Evolutionary conservation across 768 basidiomycete genomes (phyloP), one percentile per base, ranked within the genome.

Genomic region (Pleurotus tuber-regium): DNA sequence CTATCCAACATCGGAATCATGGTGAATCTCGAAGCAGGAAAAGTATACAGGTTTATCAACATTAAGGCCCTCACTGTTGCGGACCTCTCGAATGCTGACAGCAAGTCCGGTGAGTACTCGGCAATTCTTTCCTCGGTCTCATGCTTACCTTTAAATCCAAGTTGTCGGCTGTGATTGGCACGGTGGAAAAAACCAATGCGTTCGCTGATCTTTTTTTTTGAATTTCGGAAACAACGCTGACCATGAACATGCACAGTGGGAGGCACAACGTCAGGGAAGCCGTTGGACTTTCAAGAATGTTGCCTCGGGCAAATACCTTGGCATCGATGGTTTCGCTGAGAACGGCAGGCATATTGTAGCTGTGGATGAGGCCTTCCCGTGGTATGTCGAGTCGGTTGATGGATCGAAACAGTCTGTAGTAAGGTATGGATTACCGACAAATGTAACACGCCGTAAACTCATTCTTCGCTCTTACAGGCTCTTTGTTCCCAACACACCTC

Each of bases 31-130:
- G 63, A 69, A 50, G 64, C 69, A 24, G 75, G 77, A 16, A 50
- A 30, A 12, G 68, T 59, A 0, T 84, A 79, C 66, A 69, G 57
- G 28, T 70, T 85, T 57, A 67, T 61, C 33, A 86, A 85, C 63
- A 71, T 64, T 58, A 75, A 80, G 63, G 68, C 73, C 6, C 73
- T 72, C 2, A 84, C 76, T 4, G 77, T 72, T 23, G 55, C 83
- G 21, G 82, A 85, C 58, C 70, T 84, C 51, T 84, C 82, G 14
- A 80, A 74, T 2, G 67, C 52, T 6, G 81, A 84, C 59, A 71
- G 77, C 52, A 60, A 40, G 6, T 70, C 78, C 42, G 70, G 79
- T 79, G 52, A 23, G 76, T 66, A 4, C 29, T 48, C 30, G 24
- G 18, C 39, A 28, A 4, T 24, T 5, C 39, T 44, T 19, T 16